Conservation (phyloP, 1,284 basidiomycete genomes). For the Chiua sp. region DNA sequence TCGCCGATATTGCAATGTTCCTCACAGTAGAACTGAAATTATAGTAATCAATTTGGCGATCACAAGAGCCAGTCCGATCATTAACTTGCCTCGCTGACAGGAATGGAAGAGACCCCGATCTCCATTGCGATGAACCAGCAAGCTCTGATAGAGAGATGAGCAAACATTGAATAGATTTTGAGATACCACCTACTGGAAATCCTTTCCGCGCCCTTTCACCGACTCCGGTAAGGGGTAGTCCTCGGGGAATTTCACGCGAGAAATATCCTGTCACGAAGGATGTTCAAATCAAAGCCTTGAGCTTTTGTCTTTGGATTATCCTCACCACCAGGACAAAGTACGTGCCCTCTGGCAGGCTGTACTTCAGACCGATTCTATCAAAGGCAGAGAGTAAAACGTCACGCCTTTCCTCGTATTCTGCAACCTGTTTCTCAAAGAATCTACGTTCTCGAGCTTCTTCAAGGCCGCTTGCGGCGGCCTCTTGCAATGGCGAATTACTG, state of each 20-base stretch:
- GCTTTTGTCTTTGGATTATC: background rate
- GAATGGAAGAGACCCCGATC: conserved; percentile 90
- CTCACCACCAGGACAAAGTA: conserved; percentile 90
- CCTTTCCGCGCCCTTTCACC: conserved; percentile 81
- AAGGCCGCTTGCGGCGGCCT: conserved; percentile 88
- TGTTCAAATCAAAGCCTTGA: conserved; percentile 3
- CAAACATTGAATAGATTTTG: background rate
- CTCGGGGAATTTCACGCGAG: conserved; percentile 80
- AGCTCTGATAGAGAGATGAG: conserved; percentile 51
- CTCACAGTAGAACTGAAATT: conserved; percentile 82
- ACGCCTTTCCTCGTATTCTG: conserved; percentile 86
- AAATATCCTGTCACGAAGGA: conserved; percentile 68
- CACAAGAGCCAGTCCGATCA: background rate
- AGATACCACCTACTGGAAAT: conserved; percentile 71
- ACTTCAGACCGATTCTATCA: conserved; percentile 86
- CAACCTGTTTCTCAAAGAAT: conserved; percentile 83
- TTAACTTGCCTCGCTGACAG: conserved; percentile 84
- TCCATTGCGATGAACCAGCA: conserved; percentile 93
- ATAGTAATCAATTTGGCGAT: background rate
- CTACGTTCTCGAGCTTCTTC: conserved; percentile 73
- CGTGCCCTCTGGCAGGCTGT: conserved; percentile 86
- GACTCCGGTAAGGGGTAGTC: conserved; percentile 84
- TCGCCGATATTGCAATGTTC: conserved; percentile 88
- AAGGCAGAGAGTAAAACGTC: conserved; percentile 78
- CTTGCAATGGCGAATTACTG: conserved; percentile 90